Evolutionary conservation across 1,284 basidiomycete species (phyloP).

Genomic region (Fistulina hepatica): DNA sequence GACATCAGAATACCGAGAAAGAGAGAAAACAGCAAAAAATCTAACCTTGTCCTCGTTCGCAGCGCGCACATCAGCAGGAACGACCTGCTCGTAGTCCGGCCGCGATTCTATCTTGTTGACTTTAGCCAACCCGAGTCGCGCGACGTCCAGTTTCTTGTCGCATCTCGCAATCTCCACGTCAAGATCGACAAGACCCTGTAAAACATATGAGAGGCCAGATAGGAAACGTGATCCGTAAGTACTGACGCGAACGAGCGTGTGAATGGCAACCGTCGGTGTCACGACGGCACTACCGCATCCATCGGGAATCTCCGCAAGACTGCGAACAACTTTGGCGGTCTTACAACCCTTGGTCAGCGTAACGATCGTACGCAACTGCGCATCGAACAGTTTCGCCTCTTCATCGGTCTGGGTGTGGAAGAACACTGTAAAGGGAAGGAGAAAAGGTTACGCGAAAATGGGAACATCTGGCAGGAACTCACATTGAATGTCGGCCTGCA

Average conservation of each 20-base stretch:
- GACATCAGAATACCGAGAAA: slow-evolving; percentile 15
- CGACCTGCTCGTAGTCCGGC: slow-evolving; percentile 67
- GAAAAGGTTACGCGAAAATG: slow-evolving; percentile 4
- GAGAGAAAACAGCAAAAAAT: slow-evolving; percentile 4
- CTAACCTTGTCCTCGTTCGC: slow-evolving; percentile 74
- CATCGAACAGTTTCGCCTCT: slow-evolving; percentile 56
- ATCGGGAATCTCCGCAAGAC: slow-evolving; percentile 57
- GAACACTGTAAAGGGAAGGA: slow-evolving; percentile 48
- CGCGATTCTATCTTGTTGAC: slow-evolving; percentile 64
- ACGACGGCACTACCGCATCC: slow-evolving; percentile 86
- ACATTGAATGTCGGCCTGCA: slow-evolving; percentile 85
- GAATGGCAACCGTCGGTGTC: slow-evolving; percentile 62
- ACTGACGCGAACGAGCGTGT: slow-evolving; percentile 76
- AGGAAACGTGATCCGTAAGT: not conserved
- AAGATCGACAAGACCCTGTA: slow-evolving; percentile 75
- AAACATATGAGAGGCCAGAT: not conserved
- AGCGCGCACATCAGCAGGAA: slow-evolving; percentile 66
- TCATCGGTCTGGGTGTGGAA: slow-evolving; percentile 61
- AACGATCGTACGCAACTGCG: slow-evolving; percentile 67
- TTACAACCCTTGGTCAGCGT: slow-evolving; percentile 89
- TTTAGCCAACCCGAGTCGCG: slow-evolving; percentile 63
- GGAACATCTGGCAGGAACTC: slow-evolving; percentile 17
- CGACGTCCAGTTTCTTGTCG: slow-evolving; percentile 76
- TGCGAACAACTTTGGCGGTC: slow-evolving; percentile 48
- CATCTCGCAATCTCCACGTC: slow-evolving; percentile 78